These are phyloP conservation scores for Posidonia australis DNA, from an alignment of 106 monocot species.

Conservation along the genomic window DNA sequence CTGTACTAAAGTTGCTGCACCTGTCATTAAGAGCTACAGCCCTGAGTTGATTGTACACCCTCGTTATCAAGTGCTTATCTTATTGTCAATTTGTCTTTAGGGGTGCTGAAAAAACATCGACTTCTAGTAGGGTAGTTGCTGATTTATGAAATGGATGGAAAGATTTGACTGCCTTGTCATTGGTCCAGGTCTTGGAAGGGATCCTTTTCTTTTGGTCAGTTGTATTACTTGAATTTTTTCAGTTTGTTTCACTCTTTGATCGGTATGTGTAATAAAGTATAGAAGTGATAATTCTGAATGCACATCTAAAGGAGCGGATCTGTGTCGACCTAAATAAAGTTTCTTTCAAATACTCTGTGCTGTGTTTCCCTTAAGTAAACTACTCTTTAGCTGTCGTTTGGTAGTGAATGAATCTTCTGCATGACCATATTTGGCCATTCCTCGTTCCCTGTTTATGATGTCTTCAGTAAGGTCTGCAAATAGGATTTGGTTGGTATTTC, in stretches of 20 bases:
- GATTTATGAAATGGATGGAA: conserved; percentile 87
- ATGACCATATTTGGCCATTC: not conserved
- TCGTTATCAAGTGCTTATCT: not conserved
- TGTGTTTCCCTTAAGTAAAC: not conserved
- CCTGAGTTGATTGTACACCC: conserved; percentile 97
- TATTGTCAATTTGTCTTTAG: conserved; percentile 18
- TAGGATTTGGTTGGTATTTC: too few relatives aligned
- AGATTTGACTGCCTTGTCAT: conserved; percentile 94
- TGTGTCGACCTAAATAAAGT: too few relatives aligned
- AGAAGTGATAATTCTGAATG: too few relatives aligned
- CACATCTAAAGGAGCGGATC: too few relatives aligned
- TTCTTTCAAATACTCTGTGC: too few relatives aligned
- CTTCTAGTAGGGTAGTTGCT: conserved; percentile 45
- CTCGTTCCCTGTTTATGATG: not conserved
- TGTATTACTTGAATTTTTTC: not conserved
- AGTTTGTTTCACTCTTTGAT: conserved; percentile 31
- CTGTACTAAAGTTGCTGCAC: conserved; percentile 94
- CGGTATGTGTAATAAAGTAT: not conserved
- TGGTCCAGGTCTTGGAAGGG: conserved; percentile 87
- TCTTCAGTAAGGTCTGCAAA: not conserved
- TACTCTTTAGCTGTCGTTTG: not conserved
- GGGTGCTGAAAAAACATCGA: conserved; percentile 56
- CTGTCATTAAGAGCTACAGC: conserved; percentile 94
- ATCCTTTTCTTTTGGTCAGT: conserved; percentile 50
- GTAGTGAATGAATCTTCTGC: not conserved